phyloP scores from a whole-genome alignment of 768 basidiomycete genomes.

The Chalciporus pseudorubinellus region DNA sequence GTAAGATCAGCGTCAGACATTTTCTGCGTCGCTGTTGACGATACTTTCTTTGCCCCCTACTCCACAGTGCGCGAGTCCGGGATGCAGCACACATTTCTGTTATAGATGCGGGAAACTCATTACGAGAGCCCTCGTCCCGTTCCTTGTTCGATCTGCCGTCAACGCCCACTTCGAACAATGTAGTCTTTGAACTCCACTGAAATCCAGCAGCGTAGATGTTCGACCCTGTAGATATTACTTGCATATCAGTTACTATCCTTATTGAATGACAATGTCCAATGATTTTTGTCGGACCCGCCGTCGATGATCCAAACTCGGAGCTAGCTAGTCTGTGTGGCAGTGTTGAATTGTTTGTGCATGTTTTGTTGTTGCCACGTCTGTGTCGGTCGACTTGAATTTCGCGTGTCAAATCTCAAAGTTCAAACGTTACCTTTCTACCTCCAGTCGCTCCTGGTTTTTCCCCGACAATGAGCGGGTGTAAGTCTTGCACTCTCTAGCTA shows the following conservation, averaged over 20 bases:
- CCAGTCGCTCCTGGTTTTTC: slow-evolving; percentile 22
- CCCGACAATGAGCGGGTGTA: slow-evolving; percentile 77
- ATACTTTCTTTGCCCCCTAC: not conserved
- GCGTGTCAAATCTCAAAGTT: slow-evolving; percentile 17
- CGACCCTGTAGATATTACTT: not conserved
- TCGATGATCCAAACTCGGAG: too few species aligned
- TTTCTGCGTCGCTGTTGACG: not conserved
- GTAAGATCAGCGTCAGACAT: slow-evolving; percentile 32
- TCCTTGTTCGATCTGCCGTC: slow-evolving; percentile 32
- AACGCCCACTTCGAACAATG: slow-evolving; percentile 36
- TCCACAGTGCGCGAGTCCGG: slow-evolving; percentile 47
- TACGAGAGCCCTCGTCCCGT: slow-evolving; percentile 32
- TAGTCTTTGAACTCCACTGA: slow-evolving; percentile 17
- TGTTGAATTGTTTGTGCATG: slow-evolving; percentile 24
- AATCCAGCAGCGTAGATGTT: not conserved
- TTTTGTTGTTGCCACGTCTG: slow-evolving; percentile 33
- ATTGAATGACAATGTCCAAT: not conserved
- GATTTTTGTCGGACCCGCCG: not conserved
- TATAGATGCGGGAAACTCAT: slow-evolving; percentile 51
- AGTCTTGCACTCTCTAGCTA: slow-evolving; percentile 29
- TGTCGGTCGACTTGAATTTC: slow-evolving; percentile 11
- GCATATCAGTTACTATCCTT: not conserved
- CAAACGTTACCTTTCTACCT: slow-evolving; percentile 21
- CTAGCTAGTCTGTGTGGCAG: slow-evolving; percentile 11
- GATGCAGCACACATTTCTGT: slow-evolving; percentile 58